Evolutionary conservation across 2,329 filamentous ascomycete genomes (phyloP), one percentile per base, ranked within the genome.

Genomic region (Pseudocercospora musae): DNA sequence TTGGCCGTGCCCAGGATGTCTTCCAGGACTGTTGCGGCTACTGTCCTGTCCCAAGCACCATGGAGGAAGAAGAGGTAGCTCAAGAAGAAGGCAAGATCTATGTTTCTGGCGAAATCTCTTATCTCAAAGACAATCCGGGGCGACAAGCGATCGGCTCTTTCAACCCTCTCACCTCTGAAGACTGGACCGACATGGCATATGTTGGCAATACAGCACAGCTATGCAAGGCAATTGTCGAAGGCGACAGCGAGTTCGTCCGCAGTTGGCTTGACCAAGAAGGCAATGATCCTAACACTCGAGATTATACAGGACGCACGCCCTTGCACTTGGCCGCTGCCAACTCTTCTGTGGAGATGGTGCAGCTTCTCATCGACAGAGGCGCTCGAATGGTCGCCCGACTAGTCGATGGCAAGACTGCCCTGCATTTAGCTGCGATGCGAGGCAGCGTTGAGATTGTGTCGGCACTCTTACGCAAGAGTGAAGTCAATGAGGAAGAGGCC

Each of bases 111-210:
- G 81, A 84, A 21, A 81, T 95, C 9, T 80, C 81, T 0, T 96
- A 96, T 75, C 80, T 95, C 68, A 88, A 88, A 65, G 91, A 96
- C 69, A 85, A 96, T 68, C 90, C 92, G 1, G 92, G 92, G 18
- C 83, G 92, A 59, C 92, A 95, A 76, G 78, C 82, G 40, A 87
- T 89, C 67, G 86, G 86, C 25, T 86, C 82, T 46, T 96, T 96
- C 78, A 89, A 95, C 69, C 92, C 91, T 0, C 81, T 94, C 40
- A 93, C 89, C 0, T 87, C 91, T 46, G 83, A 91, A 56, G 91
- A 95, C 71, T 96, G 91, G 90, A 95, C 91, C 0, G 90, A 93
- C 67, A 95, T 96, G 91, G 91, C 91, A 0, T 96, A 96, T 33
- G 83, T 96, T 37, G 90, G 91, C 10, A 90, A 92, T 67, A 93